Evolutionary conservation across 345 rosid genomes (phyloP), one percentile per base, ranked within the genome.

Genomic region (Populus ilicifolia): DNA sequence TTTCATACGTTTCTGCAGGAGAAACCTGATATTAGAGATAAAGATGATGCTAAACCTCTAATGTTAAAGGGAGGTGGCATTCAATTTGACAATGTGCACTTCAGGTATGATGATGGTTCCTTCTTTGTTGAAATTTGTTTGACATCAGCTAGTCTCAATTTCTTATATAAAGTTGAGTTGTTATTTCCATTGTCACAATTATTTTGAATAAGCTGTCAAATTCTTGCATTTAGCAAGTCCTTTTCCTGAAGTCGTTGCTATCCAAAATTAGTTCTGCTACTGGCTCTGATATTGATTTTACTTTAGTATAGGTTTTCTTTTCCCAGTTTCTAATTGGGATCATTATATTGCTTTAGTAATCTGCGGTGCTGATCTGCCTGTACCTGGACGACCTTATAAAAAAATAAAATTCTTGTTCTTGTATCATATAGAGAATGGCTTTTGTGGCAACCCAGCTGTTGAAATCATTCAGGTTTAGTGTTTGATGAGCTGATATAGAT

Each of bases 21-120:
- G 82, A 91, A 84, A 83, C 89, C 96, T 75, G 97, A 96, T 41
- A 90, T 96, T 85, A 87, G 81, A 36, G 86, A 92, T 83, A 86
- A 86, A 80, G 85, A 86, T 74, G 86, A 83, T 46, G 94, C 97
- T 69, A 85, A 84, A 80, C 92, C 97, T 79, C 87, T 94, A 75
- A 82, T 78, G 59, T 84, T 96, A 79, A 80, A 88, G 72, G 97
- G 98, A 36, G 98, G 99, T 41, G 86, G 80, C 87, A 92, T 96
- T 81, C 84, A 86, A 80, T 96, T 96, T 84, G 90, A 92, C 38
- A 88, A 89, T 71, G 97, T 96, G 66, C 89, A 91, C 87, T 96
- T 96, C 88, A 88, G 99, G 99, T 96, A 79, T 71, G 68, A 23
- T 56, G 17, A 64, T 84, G 25, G 38, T 67, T 62, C 43, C 66